phyloP scores from a whole-genome alignment of 2,329 filamentous ascomycete genomes.

The Claviceps paspali region DNA sequence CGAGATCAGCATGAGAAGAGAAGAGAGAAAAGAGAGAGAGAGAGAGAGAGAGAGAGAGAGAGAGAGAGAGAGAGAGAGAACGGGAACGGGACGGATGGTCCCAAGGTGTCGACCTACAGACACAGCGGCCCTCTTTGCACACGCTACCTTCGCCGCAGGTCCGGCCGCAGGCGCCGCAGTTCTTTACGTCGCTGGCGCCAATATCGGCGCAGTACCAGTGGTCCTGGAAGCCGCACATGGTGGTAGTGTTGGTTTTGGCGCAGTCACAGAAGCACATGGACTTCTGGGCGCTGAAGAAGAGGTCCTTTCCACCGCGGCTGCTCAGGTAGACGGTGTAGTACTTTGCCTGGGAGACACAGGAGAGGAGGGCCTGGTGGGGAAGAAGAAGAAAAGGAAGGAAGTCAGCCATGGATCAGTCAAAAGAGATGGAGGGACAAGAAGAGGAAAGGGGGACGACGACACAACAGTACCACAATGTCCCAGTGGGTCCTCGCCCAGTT shows the following conservation, averaged over 20 bases:
- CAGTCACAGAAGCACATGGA: conserved; percentile 1
- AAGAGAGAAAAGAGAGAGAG: neutral
- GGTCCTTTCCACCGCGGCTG: neutral
- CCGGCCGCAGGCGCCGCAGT: conserved; percentile 1
- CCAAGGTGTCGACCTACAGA: neutral
- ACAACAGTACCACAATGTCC: conserved; percentile 1
- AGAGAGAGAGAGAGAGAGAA: too few relatives aligned
- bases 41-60: neutral
- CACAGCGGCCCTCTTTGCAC: neutral
- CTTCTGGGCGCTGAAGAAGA: neutral
- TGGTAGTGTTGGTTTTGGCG: neutral
- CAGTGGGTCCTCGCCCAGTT: neutral
- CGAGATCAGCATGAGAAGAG: too few relatives aligned
- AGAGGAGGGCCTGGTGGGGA: neutral
- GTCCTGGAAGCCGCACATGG: neutral
- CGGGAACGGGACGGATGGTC: too few relatives aligned
- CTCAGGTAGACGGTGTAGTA: neutral
- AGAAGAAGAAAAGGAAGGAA: neutral
- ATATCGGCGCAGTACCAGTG: neutral
- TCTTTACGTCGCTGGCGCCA: neutral
- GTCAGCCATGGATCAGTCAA: neutral
- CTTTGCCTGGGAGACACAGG: neutral
- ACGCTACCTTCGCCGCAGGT: neutral
- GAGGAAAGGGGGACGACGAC: neutral
- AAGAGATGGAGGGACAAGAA: neutral